Evolutionary conservation across 2,329 filamentous ascomycete genomes (phyloP).

Genomic region (Rhexocercosporidium sp.): DNA sequence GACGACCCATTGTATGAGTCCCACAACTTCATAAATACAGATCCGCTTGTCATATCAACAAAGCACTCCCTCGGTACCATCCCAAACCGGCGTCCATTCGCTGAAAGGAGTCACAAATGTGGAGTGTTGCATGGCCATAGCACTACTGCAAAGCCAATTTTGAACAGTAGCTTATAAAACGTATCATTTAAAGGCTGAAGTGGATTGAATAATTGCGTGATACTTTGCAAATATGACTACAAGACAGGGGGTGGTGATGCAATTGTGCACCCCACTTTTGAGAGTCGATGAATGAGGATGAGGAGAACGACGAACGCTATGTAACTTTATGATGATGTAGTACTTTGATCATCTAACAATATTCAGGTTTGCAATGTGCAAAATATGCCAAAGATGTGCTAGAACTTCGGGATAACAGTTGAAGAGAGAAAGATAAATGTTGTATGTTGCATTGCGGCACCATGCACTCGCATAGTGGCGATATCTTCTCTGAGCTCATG

Average conservation of each 20-base stretch:
- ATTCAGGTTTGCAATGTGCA: too few species aligned
- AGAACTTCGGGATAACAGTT: too few species aligned
- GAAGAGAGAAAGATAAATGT: too few species aligned
- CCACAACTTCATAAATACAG: background rate
- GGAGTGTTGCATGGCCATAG: background rate
- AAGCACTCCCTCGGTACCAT: background rate
- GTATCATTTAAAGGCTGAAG: background rate
- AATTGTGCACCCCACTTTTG: constrained; percentile 9
- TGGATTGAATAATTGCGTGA: constrained; percentile 7
- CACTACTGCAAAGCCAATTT: background rate
- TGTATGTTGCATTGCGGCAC: too few species aligned
- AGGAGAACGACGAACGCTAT: background rate
- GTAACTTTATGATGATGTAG: too few species aligned
- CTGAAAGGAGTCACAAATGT: background rate
- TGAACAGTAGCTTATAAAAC: background rate
- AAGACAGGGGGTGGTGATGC: constrained; percentile 2
- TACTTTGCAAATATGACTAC: background rate
- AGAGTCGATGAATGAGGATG: background rate
- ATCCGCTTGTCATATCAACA: constrained; percentile 4
- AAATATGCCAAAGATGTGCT: too few species aligned
- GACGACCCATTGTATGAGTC: background rate
- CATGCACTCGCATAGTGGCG: too few species aligned
- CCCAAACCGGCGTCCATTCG: background rate
- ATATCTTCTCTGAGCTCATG: too few species aligned
- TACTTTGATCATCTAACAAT: too few species aligned